Base-by-base conservation (phyloP, 1,284 basidiomycete species). In the Sparassis latifolia region DNA sequence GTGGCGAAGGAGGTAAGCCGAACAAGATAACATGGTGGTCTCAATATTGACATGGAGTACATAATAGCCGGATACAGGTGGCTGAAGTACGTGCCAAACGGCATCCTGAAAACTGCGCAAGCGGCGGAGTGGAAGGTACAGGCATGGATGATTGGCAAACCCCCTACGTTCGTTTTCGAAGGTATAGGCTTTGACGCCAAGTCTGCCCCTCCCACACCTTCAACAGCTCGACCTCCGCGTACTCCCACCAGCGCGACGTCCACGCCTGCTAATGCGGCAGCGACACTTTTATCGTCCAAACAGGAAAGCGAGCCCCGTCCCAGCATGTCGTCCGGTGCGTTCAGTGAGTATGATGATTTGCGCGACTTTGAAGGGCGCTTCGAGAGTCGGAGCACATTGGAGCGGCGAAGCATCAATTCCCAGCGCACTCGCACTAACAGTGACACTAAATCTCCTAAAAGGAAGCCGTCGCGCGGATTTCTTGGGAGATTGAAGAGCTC, bases 121-220 rank as follows among this genome's bases (percentile, higher is more conserved):
- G 92, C 92, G 3, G 96, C 96, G 0, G 96, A 99, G 62, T 98
- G 94, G 94, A 92, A 88, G 66, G 75, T 98, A 47, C 92, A 97
- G 64, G 88, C 90, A 0, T 98, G 94, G 91, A 91, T 92, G 80
- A 79, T 98, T 29, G 94, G 94, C 54, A 97, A 97, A 62, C 91
- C 92, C 6, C 94, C 94, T 12, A 84, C 83, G 3, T 74, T 92
- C 44, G 78, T 82, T 2, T 89, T 81, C 59, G 78, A 88, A 59
- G 89, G 86, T 39, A 91, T 92, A 59, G 89, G 89, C 29, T 91
- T 87, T 61, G 82, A 76, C 47, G 68, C 69, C 42, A 64, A 61
- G 40, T 55, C 69, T 27, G 58, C 75, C 27, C 72, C 71, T 10
- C 64, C 66, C 20, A 58, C 68, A 6, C 38, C 56, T 0, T 42